phyloP scores from a whole-genome alignment of 352 stramenopile species.

The Phytophthora brassicae region DNA sequence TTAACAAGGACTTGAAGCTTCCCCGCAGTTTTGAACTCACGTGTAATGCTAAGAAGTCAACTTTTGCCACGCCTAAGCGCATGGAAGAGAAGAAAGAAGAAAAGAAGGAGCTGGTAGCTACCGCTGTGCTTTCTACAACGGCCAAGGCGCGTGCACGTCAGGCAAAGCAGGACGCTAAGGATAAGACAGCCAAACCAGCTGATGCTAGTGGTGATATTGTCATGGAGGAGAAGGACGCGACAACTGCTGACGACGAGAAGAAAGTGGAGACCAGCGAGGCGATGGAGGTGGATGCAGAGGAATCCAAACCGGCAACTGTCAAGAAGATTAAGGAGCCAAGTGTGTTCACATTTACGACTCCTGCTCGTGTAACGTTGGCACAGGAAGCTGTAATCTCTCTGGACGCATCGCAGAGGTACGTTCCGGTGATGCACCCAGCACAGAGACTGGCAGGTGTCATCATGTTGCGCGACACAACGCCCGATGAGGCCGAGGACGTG shows the following conservation, averaged over 20 bases:
- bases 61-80: conserved; percentile 97
- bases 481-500: conserved; percentile 93
- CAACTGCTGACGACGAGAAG: conserved; percentile 50
- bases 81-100: conserved; percentile 99
- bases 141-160: conserved; percentile 94
- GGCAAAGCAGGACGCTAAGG: conserved; percentile 91
- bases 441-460: conserved; percentile 91
- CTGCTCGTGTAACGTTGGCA: conserved; percentile 91
- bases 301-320: conserved; percentile 35
- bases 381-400: conserved; percentile 92
- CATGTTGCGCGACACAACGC: conserved; percentile 95
- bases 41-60: conserved; percentile 94
- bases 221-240: conserved; percentile 51
- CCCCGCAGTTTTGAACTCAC: conserved; percentile 93
- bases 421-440: conserved; percentile 68
- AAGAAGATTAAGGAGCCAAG: conserved; percentile 90
- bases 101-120: conserved; percentile 98
- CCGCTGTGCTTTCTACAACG: conserved; percentile 97
- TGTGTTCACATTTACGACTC: conserved; percentile 93
- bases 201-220: conserved; percentile 56
- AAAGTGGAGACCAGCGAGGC: conserved; percentile 41
- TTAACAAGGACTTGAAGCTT: conserved; percentile 99
- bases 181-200: conserved; percentile 51
- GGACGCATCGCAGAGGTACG: conserved; percentile 92
- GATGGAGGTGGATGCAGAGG: conserved; percentile 79